Evolutionary conservation across 495 filamentous ascomycete genomes (phyloP).

Genomic region (Neurospora sp.): DNA sequence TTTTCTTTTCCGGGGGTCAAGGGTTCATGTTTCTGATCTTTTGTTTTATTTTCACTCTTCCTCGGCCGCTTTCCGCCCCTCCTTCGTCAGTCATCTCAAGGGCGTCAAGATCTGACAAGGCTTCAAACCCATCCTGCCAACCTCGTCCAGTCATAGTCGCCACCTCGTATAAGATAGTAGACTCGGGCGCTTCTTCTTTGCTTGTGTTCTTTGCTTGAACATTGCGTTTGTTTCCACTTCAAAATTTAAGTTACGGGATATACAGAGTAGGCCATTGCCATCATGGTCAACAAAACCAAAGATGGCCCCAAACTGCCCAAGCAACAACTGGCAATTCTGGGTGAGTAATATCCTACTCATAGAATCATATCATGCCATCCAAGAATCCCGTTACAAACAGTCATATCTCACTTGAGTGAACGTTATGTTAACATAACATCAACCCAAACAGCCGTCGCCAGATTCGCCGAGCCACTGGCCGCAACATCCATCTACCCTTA

Average conservation of each 20-base stretch:
- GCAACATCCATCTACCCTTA: conserved; percentile 84
- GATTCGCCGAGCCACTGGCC: conserved; percentile 80
- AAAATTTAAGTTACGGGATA: background rate
- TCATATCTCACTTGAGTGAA: background rate
- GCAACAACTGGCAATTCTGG: conserved; percentile 49
- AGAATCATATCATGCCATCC: background rate
- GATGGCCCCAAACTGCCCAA: conserved; percentile 34
- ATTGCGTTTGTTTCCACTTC: background rate
- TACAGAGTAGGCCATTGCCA: background rate
- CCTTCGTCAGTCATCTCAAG: background rate
- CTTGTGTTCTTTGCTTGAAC: background rate
- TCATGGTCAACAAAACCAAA: conserved; percentile 25
- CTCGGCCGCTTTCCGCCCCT: background rate
- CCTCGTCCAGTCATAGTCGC: background rate
- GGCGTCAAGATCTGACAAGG: background rate
- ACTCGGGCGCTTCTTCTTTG: background rate
- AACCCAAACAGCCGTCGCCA: conserved; percentile 49
- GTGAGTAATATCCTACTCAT: conserved; percentile 31
- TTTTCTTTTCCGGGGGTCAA: background rate
- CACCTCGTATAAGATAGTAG: background rate
- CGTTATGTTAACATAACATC: conserved; percentile 15
- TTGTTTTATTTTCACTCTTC: background rate
- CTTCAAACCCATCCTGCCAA: background rate
- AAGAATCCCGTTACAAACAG: background rate
- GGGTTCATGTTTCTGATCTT: background rate